These are phyloP conservation scores for Boletus rubropictus DNA, from an alignment of 768 basidiomycete genomes.

Conservation along the genomic window DNA sequence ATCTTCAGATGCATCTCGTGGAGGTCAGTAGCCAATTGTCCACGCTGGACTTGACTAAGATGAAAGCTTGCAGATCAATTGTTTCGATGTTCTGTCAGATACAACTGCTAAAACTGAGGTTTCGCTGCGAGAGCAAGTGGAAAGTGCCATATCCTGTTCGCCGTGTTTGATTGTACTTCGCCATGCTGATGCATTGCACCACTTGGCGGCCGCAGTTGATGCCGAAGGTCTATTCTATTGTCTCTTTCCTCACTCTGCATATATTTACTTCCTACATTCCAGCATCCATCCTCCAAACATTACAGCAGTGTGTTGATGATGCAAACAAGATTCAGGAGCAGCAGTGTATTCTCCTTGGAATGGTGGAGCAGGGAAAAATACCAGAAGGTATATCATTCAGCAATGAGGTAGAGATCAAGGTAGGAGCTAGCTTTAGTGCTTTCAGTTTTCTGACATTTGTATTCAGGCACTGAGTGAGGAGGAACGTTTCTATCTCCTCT, in stretches of 20 bases:
- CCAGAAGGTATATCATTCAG: slow-evolving; percentile 74
- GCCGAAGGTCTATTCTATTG: slow-evolving; percentile 38
- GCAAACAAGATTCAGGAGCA: slow-evolving; percentile 57
- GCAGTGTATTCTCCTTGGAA: slow-evolving; percentile 74
- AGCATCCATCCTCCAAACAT: slow-evolving; percentile 52
- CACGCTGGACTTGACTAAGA: neutral
- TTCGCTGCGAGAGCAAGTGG: slow-evolving; percentile 63
- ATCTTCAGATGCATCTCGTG: slow-evolving; percentile 69
- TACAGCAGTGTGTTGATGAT: slow-evolving; percentile 58
- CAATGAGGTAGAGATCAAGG: slow-evolving; percentile 75
- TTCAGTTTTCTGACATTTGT: neutral
- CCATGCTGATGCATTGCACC: slow-evolving; percentile 73
- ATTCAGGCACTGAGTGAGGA: slow-evolving; percentile 73
- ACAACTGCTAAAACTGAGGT: slow-evolving; percentile 71
- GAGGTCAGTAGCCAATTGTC: slow-evolving; percentile 44
- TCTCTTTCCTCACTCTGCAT: neutral
- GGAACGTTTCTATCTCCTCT: slow-evolving; percentile 61
- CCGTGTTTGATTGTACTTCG: slow-evolving; percentile 82
- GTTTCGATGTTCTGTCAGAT: slow-evolving; percentile 78
- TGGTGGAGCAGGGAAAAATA: slow-evolving; percentile 58
- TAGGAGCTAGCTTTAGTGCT: slow-evolving; percentile 24
- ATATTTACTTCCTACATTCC: slow-evolving; percentile 24
- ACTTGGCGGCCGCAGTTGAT: slow-evolving; percentile 54
- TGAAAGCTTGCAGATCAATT: slow-evolving; percentile 60
- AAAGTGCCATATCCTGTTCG: slow-evolving; percentile 68